Conservation (phyloP, 2,329 filamentous ascomycete genomes). For the Bipolaris zeicola region DNA sequence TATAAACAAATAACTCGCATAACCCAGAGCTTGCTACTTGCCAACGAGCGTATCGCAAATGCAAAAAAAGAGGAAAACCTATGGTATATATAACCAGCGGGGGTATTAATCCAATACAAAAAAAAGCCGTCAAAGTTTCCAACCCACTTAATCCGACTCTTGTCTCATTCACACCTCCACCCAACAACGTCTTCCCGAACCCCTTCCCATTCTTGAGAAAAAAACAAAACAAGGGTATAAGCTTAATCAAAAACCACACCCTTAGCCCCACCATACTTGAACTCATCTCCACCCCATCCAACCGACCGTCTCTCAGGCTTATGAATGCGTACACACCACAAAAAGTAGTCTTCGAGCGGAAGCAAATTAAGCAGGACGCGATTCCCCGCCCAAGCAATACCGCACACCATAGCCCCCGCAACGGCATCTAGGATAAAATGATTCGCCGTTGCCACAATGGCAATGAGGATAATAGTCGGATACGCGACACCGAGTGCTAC, state of each 20-base stretch:
- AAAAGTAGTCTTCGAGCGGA: conserved; percentile 70
- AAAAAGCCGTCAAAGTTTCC: no score
- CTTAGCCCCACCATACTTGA: conserved; percentile 20
- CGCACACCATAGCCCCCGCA: conserved; percentile 69
- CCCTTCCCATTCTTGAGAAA: background rate
- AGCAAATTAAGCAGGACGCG: conserved; percentile 65
- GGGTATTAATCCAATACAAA: no score
- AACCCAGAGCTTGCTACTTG: no score
- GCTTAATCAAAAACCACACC: conserved; percentile 24
- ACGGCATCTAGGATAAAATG: conserved; percentile 75
- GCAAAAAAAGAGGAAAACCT: background rate
- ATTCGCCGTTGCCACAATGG: conserved; percentile 74
- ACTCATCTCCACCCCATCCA: conserved; percentile 26
- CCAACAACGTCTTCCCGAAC: background rate
- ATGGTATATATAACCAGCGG: no score
- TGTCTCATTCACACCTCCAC: background rate
- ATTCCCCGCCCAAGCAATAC: conserved; percentile 65
- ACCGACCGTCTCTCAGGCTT: conserved; percentile 57
- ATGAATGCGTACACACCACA: conserved; percentile 67
- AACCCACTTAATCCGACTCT: background rate
- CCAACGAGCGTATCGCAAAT: no score
- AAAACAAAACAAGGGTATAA: no score
- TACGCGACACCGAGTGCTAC: conserved; percentile 64
- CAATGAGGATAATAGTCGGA: conserved; percentile 67
- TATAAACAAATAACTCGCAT: no score